These are phyloP conservation scores for Termitomyces sp. DNA, from an alignment of 768 basidiomycete species.

Conservation along the genomic window DNA sequence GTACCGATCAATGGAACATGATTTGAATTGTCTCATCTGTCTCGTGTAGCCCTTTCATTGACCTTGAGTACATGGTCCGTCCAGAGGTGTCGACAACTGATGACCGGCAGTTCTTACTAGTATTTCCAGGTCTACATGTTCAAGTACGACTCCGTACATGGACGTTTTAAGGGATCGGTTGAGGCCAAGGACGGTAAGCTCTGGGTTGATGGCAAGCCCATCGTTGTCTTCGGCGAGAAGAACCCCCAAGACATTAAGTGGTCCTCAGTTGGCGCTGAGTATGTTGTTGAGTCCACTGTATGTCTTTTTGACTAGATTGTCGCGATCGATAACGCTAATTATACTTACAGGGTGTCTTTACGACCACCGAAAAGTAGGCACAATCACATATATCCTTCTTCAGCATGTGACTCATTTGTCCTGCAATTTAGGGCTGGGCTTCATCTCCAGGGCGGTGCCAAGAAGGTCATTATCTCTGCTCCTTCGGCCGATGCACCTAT, in stretches of 20 bases:
- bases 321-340: background rate
- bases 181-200: conserved; percentile 88
- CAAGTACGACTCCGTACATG: conserved; percentile 94
- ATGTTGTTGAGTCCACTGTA: conserved; percentile 95
- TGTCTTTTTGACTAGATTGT: conserved; percentile 18
- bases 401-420: conserved; percentile 14
- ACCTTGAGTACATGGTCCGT: conserved; percentile 91
- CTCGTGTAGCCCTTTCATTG: conserved; percentile 84
- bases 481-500: conserved; percentile 97
- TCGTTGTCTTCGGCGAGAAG: conserved; percentile 79
- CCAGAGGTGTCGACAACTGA: background rate
- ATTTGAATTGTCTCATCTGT: conserved; percentile 2
- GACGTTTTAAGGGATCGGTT: conserved; percentile 85
- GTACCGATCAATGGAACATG: background rate
- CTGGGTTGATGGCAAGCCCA: conserved; percentile 70
- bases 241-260: conserved; percentile 87
- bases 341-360: conserved; percentile 84
- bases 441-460: conserved; percentile 97
- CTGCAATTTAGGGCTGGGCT: conserved; percentile 61
- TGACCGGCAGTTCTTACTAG: background rate
- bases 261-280: conserved; percentile 78
- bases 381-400: background rate
- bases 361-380: conserved; percentile 81
- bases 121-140: conserved; percentile 92
- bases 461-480: conserved; percentile 99